Base-by-base conservation (phyloP, 371 early-diverging fungal species). In the Dinochytrium kinnereticum region DNA sequence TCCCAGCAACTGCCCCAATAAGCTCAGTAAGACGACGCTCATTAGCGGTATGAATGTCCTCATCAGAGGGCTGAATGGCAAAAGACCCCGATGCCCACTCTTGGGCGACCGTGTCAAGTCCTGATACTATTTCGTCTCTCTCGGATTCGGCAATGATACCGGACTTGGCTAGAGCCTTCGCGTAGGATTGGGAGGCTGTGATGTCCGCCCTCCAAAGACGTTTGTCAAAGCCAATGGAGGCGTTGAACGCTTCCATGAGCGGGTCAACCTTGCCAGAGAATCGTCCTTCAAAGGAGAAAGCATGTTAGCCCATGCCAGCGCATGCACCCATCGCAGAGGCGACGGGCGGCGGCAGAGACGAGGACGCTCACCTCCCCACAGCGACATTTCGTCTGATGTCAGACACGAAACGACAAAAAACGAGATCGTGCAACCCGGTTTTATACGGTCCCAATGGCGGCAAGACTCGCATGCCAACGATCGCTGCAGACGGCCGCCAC, bases 11-110 rank as follows among this genome's bases (percentile, higher is more conserved):
- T 44, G 55, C 90, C 3, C 98, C 98, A 57, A 98, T 89, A 34
- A 97, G 68, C 82, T 98, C 98, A 57, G 93, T 94, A 33, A 98
- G 85, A 34, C 98, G 90, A 66, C 98, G 91, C 77, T 98, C 98
- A 76, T 97, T 97, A 53, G 98, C 98, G 1, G 97, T 96, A 80
- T 98, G 98, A 77, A 98, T 97, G 84, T 98, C 98, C 81, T 98
- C 98, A 82, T 98, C 98, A 7, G 92, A 90, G 0, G 89, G 83
- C 21, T 88, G 81, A 68, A 94, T 85, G 37, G 77, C 88, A 82
- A 98, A 97, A n/a, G 79, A 79, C 53, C 88, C 89, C 40, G 77
- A 50, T 24, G 85, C 85, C 98, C 98, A 98, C 79, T 98, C 98
- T 28, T 81, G 79, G 59, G 83, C 87, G 13, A 98, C 96, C 44